Evolutionary conservation across 352 stramenopile genomes (phyloP), one percentile per base, ranked within the genome.

Genomic region (Phytophthora fragariae): DNA sequence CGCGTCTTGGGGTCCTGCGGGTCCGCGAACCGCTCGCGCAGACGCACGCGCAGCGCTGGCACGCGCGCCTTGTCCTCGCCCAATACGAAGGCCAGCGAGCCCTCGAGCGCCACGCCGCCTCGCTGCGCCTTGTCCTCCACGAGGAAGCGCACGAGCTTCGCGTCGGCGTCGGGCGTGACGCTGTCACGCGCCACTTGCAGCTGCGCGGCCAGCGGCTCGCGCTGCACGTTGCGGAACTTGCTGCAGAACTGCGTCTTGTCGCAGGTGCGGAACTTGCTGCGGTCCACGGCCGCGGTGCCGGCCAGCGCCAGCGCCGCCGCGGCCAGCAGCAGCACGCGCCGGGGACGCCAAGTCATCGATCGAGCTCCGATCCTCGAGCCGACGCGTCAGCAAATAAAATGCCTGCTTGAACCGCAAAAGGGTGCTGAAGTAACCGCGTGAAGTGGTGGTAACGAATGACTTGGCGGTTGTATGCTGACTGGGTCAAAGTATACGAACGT

Each of bases 261-360:
- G 75, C 98, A 99, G 21, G 94, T 99, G 50, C 98, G 86, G 84
- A 99, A 99, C 87, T 99, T 99, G 64, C 79, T 97, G 73, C 92
- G 88, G 82, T 99, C 98, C 12, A 99, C 98, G 9, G 92, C 96
- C 11, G 61, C n/a, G 5, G 49, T 44, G 37, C 49, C 41, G 3
- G 52, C 41, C 29, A 75, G 27, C 9, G 57, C 41, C 10, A 65
- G 29, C 11, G 61, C 62, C 24, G 53, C 54, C 21, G 62, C 65
- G 3, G 46, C 53, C 14, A 77, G 29, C 54, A 73, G 57, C 44
- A 79, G 15, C 47, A 67, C 50, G 27, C 59, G 62, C 41, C 53
- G 47, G 46, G 29, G 24, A n/a, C 55, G 62, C 57, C 24, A 68
- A 52, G 33, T 79, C 61, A 68, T 50, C 49, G 35, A n/a, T n/a